A percentile compares a stretch with the other conserved stretches of the same genome.
Conservation (phyloP, 2,329 filamentous ascomycete genomes). For the Dactylellina leptospora region DNA sequence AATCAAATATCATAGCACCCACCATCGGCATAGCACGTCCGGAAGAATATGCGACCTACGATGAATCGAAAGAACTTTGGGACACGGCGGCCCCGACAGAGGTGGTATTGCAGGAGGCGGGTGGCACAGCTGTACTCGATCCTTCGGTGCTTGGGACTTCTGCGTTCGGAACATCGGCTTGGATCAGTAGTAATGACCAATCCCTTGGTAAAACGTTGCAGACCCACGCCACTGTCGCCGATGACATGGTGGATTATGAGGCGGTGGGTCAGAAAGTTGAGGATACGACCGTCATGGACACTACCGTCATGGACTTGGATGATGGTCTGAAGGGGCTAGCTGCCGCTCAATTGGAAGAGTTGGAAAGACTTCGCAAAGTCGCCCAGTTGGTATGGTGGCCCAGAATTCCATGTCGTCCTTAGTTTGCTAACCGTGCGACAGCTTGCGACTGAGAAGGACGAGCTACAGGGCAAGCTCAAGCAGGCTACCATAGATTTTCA, state of each 20-base stretch:
- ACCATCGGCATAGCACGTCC: slow-evolving; percentile 26
- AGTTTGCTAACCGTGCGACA: slow-evolving; percentile 1
- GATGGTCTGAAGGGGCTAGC: slow-evolving; percentile 17
- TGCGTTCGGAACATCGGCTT: slow-evolving; percentile 45
- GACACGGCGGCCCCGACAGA: slow-evolving; percentile 45
- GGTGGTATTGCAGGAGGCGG: slow-evolving; percentile 30
- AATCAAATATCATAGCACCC: slow-evolving; percentile 6
- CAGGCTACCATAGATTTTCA: slow-evolving; percentile 25
- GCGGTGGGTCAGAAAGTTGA: slow-evolving; percentile 20
- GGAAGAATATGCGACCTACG: slow-evolving; percentile 46
- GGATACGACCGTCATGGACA: neutral
- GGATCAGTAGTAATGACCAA: slow-evolving; percentile 44
- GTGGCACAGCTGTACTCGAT: slow-evolving; percentile 21
- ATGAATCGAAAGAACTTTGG: slow-evolving; percentile 44
- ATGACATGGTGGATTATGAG: slow-evolving; percentile 52
- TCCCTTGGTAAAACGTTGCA: slow-evolving; percentile 14
- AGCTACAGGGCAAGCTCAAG: slow-evolving; percentile 42
- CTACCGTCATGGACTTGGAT: slow-evolving; percentile 21
- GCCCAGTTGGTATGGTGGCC: slow-evolving; percentile 16
- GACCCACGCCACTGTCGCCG: slow-evolving; percentile 9
- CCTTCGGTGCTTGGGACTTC: slow-evolving; percentile 34
- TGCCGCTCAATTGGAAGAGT: slow-evolving; percentile 32
- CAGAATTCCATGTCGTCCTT: neutral
- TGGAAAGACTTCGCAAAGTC: slow-evolving; percentile 30
- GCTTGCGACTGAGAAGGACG: slow-evolving; percentile 31